Evolutionary conservation across 2,329 filamentous ascomycete genomes (phyloP), one percentile per base, ranked within the genome.

Genomic region (Verticillium zaregamsianum): DNA sequence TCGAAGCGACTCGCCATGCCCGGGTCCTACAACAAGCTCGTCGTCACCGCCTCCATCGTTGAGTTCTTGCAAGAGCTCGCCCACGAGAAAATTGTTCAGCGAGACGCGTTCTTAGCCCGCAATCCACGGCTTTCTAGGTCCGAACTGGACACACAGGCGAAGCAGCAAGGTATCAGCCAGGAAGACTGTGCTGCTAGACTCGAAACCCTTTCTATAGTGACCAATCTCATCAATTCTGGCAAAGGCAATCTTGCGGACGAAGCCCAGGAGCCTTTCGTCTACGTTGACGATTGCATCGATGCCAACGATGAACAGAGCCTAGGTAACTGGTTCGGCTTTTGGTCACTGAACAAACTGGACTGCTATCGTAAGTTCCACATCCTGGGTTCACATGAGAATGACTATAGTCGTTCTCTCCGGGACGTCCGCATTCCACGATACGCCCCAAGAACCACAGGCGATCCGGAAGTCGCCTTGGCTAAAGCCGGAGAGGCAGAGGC

Each of bases 241-340:
- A 66, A 72, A 35, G 64, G 68, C 12, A 65, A 72, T 15, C 71
- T 71, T 17, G 68, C 72, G 25, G 69, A 73, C 35, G 74, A 76
- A 61, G 72, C 75, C 6, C 65, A 68, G 7, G 71, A 68, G 25
- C 73, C 78, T 3, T 66, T 87, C 6, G 68, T 82, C 2, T 80
- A 78, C 68, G 82, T 81, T 0, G 78, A 79, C 15, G 67, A 74
- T 3, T 70, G 65, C 1, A 82, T 89, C 55, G 80, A 86, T 61
- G 76, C 79, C 0, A 83, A 84, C 60, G 85, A 89, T 63, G 86
- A 89, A 68, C 82, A 87, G 67, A 86, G 82, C 61, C 73, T 89
- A 32, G 79, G 88, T 11, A 85, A 87, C 64, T 88, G 84, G 82
- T 89, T 87, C 69, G 84, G 82, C 1, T 83, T 77, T 71, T 89